A percentile compares a stretch with the other conserved stretches of the same genome.
Conservation (phyloP, 805 yeast species). For the Starmera quercuum region DNA sequence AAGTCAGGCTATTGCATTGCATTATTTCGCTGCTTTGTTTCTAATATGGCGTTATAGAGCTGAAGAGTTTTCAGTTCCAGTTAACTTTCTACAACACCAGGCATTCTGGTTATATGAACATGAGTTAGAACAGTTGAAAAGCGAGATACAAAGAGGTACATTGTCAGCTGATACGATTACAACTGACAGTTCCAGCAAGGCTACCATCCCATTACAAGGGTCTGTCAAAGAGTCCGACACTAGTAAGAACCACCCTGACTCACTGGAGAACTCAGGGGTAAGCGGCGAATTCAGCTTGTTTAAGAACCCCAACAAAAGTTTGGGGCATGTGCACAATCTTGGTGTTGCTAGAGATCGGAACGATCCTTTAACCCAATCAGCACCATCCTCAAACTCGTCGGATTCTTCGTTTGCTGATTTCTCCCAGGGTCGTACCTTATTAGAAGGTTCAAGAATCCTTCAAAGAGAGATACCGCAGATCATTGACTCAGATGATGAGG, state of each 20-base stretch:
- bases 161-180: constrained; percentile 9
- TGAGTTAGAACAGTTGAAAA: constrained; percentile 18
- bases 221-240: no score
- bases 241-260: no score
- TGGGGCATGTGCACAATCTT: no score
- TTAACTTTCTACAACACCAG: constrained; percentile 19
- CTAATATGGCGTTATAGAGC: constrained; percentile 1
- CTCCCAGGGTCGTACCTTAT: constrained; percentile 11
- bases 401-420: constrained; percentile 1
- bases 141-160: constrained; percentile 13
- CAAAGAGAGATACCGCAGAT: constrained; percentile 12
- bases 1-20: background rate
- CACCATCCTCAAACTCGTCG: no score
- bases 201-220: no score
- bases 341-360: no score
- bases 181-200: no score
- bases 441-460: constrained; percentile 18
- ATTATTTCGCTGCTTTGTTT: no score
- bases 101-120: constrained; percentile 21
- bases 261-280: no score
- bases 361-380: no score
- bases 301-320: no score
- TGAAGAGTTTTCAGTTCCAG: constrained; percentile 15
- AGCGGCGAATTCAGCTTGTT: no score
- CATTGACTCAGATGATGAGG: background rate